Conservation (phyloP, 306 rosid genomes). For the Purshia tridentata region DNA sequence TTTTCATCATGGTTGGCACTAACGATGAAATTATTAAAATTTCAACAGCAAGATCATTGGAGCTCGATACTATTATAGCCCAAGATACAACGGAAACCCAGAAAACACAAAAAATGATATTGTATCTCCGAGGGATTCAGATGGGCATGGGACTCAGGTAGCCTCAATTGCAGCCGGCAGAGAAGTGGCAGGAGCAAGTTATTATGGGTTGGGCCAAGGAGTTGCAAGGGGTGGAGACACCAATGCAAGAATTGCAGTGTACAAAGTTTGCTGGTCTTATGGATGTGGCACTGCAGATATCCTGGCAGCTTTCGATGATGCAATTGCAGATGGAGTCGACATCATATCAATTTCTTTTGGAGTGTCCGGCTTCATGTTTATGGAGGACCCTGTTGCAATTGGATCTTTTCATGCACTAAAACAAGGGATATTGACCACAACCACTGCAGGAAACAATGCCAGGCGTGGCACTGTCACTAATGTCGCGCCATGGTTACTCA, state of each 20-base stretch:
- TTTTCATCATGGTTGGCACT: not conserved
- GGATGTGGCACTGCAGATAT: conserved; percentile 27
- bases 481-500: conserved; percentile 21
- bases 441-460: conserved; percentile 28
- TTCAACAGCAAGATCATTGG: conserved; percentile 21
- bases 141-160: conserved; percentile 28
- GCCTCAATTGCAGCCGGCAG: conserved; percentile 37
- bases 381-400: conserved; percentile 15
- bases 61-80: conserved; percentile 12
- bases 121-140: conserved; percentile 16
- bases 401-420: conserved; percentile 36
- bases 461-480: not conserved
- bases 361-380: not conserved
- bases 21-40: not conserved
- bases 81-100: not conserved
- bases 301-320: conserved; percentile 33
- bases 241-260: conserved; percentile 30
- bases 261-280: conserved; percentile 26
- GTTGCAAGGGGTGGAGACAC: conserved; percentile 29
- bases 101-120: not conserved
- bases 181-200: conserved; percentile 20
- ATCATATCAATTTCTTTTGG: conserved; percentile 25
- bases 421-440: conserved; percentile 28
- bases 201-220: conserved; percentile 26
- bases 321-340: conserved; percentile 35